Evolutionary conservation across 1,139 yeast species (phyloP), one percentile per base, ranked within the genome.

Genomic region (Hansenula lynferdii): DNA sequence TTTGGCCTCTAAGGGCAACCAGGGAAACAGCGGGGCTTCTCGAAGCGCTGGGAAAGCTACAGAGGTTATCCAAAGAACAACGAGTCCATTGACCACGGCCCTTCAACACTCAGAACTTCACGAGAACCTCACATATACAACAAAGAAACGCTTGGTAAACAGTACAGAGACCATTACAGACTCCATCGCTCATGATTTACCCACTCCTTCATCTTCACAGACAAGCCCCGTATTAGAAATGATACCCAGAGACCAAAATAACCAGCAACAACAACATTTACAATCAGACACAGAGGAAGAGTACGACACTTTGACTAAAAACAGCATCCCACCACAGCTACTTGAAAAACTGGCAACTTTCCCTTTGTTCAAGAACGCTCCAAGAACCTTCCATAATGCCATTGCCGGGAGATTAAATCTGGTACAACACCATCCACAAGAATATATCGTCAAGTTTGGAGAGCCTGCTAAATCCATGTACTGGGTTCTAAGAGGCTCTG

Each of bases 391-490:
- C 53, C 77, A 78, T 44, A 62, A 70, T 29, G 77, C 77, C 27
- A 69, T 83, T 6, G 80, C 81, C 0, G 66, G 78, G 29, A 73
- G 76, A 41, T 64, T 83, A 24, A 72, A 73, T 38, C 65, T 81
- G 8, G 72, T 79, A 44, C 80, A 75, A 40, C 76, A 70, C 45
- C 79, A 77, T 42, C 80, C 89, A 0, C 85, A 79, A 50, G 83
- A 78, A 44, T 79, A 75, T 53, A 77, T 83, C 30, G 77, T 82
- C 36, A 77, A 77, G 42, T 77, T 70, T 48, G 90, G 90, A 3
- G 89, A 82, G 50, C 81, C 80, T 2, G 79, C 87, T n/a, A 75
- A 72, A 47, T 75, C 90, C 21, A 81, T 84, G 86, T 83, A 82
- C 53, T 82, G 90, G 89, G 79, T 84, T 28, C 60, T 84, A 14